Base-by-base conservation (phyloP, 2,329 filamentous ascomycete genomes). In the Xylaria polymorpha region DNA sequence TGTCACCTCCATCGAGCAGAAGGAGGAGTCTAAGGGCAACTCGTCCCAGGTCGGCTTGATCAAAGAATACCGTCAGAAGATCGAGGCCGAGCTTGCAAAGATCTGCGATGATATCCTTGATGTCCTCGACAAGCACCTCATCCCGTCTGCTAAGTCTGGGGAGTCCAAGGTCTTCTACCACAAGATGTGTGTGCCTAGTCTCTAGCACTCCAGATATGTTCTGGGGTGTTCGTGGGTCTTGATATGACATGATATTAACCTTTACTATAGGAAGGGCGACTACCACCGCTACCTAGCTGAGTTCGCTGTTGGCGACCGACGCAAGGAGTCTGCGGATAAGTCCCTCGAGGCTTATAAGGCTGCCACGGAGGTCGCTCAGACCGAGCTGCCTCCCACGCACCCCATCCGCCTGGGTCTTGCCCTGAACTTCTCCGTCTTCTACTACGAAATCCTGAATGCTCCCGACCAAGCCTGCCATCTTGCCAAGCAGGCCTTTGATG, bases 161-260 rank as follows among this genome's bases (percentile, higher is more conserved):
- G 95, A 98, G 88, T 97, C 94, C 79, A 98, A 98, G 91, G 95
- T 98, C 78, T 98, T 98, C 87, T 98, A 98, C 87, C 94, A 98
- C 92, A 98, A 98, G 92, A 98, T 98, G 94, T 97, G 83, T 76
- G 89, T 81, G 69, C 60, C 51, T 32, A 25, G 20, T 7, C 69
- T 39, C 66, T 3, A 32, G 9, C 70, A 63, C 69, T 10, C 5
- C 48, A 29, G 10, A 15, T 41, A 51, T 37, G n/a, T 35, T 6
- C 46, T 37, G 18, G 39, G 15, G 22, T n/a, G 18, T 48, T 9
- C 43, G 3, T 37, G 18, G 22, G 4, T 18, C 32, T 41, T 32
- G 29, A 39, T 14, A 5, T n/a, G 25, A 71, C 48, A 69, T 61
- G 25, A 62, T 65, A 74, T 60, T 73, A 69, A 74, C 65, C 9